Conservation (phyloP, 2,329 filamentous ascomycete species). For the Blastomyces parvus region DNA sequence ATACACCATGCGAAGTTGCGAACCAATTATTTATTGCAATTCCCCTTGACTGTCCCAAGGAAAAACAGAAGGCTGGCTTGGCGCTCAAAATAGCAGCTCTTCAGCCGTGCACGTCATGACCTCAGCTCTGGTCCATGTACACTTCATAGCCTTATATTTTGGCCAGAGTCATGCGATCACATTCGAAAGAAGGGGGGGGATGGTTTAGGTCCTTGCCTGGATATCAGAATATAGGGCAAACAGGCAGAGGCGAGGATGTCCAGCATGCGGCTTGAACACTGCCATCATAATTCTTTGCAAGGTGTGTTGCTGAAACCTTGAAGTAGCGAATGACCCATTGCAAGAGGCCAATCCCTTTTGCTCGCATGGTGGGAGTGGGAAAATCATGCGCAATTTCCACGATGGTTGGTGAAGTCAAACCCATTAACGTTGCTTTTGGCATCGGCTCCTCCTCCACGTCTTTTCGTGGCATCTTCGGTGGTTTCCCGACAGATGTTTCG, state of each 20-base stretch:
- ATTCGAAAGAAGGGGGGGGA: background rate
- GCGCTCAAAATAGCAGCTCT: background rate
- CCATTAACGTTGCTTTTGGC: background rate
- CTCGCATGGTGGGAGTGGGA: background rate
- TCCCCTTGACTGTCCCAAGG: background rate
- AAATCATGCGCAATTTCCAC: background rate
- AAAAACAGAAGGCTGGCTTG: background rate
- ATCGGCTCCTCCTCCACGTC: background rate
- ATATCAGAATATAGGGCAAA: background rate
- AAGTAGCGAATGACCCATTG: background rate
- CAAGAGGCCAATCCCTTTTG: background rate
- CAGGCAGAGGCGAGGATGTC: background rate
- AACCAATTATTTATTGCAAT: background rate
- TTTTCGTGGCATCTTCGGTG: background rate
- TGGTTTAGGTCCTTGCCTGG: background rate
- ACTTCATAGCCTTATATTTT: background rate
- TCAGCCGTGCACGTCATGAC: background rate
- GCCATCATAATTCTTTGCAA: background rate
- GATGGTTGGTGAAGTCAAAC: background rate
- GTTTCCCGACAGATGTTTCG: background rate
- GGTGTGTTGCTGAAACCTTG: background rate
- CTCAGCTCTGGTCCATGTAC: background rate
- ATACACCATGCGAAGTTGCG: background rate
- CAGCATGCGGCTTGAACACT: background rate
- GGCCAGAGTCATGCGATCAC: background rate